Conservation (phyloP, 2,329 filamentous ascomycete species). For the Plectosphaerella sp. region DNA sequence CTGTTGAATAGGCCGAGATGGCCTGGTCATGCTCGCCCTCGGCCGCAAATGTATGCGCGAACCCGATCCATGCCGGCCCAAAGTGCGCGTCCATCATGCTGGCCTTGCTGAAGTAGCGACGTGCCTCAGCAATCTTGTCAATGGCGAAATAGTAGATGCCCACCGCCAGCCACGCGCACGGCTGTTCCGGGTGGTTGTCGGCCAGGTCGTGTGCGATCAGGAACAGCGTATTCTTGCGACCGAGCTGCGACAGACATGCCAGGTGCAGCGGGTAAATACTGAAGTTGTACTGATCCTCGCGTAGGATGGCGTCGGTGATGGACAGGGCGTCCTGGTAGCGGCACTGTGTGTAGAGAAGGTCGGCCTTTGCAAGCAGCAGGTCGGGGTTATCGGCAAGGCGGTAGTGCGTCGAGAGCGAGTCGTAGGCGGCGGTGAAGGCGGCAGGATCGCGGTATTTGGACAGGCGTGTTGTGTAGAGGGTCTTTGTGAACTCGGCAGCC, state of each 20-base stretch:
- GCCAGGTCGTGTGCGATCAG: constrained; percentile 88
- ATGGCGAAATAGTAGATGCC: constrained; percentile 93
- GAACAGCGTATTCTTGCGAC: constrained; percentile 83
- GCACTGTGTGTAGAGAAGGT: constrained; percentile 91
- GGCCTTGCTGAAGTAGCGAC: constrained; percentile 94
- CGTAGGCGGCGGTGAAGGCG: constrained; percentile 78
- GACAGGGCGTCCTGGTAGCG: constrained; percentile 82
- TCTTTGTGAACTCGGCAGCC: constrained; percentile 88
- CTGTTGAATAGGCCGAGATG: constrained; percentile 95
- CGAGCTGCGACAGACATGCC: constrained; percentile 84
- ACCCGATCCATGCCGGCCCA: constrained; percentile 96
- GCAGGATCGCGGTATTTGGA: constrained; percentile 91
- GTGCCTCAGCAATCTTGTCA: constrained; percentile 84
- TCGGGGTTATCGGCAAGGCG: constrained; percentile 82
- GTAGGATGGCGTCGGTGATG: constrained; percentile 78
- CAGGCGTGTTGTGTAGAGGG: constrained; percentile 91
- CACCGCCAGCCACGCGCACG: constrained; percentile 89
- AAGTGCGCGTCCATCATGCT: constrained; percentile 98
- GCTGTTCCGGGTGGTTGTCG: constrained; percentile 85
- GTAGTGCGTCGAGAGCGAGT: constrained; percentile 91
- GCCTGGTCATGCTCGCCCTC: constrained; percentile 98
- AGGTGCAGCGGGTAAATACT: constrained; percentile 85
- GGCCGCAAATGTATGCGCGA: constrained; percentile 95
- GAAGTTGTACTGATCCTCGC: constrained; percentile 85
- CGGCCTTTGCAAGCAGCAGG: constrained; percentile 82